Base-by-base conservation (phyloP, 495 filamentous ascomycete species). In the Neurospora cerealis region DNA sequence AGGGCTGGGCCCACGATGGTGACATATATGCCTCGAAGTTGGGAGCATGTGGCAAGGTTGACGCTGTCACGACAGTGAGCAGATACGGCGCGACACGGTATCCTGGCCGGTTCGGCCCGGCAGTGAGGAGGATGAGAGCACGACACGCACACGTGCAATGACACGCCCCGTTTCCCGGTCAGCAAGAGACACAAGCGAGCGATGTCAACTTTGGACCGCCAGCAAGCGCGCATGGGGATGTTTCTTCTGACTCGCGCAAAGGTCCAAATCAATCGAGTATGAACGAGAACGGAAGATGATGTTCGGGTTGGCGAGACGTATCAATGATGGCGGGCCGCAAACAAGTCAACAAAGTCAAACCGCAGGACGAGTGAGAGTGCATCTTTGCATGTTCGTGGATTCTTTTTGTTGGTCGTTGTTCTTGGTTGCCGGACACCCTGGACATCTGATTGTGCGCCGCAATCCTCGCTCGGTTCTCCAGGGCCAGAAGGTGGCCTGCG, bases 1-100 rank as follows among this genome's bases (percentile, higher is more conserved):
- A 74, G 72, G 74, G 46, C 44, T 19, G 32, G 77, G 73, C 73
- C 74, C 78, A 66, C 72, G 77, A 80, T 74, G 76, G 73, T 75
- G 77, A 80, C 71, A 79, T 80, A 79, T 81, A 80, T 78, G 72
- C 60, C 71, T 74, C 54, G 37, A 34, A 69, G 72, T 62, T 60
- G 54, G 70, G 70, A 72, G 70, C 74, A 74, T 73, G 79, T 79
- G 78, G 78, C 78, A 77, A 80, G 76, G 71, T 77, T 74, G 71
- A 75, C 42, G 74, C 74, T 80, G 74, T 74, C 75, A 75, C 77
- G 71, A 74, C 77, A 71, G 74, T 34, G 62, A 72, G 28, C 42
- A 15, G 62, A 66, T 32, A 66, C 54, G 54, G 54, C 54, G 54
- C 54, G 54, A 66, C 28, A 66, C 54, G 28, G 28, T 62, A 62